Percentiles rank a stretch among this genome's conserved stretches.
Conservation (phyloP, 768 basidiomycete genomes). For the Lactarius trivialis region DNA sequence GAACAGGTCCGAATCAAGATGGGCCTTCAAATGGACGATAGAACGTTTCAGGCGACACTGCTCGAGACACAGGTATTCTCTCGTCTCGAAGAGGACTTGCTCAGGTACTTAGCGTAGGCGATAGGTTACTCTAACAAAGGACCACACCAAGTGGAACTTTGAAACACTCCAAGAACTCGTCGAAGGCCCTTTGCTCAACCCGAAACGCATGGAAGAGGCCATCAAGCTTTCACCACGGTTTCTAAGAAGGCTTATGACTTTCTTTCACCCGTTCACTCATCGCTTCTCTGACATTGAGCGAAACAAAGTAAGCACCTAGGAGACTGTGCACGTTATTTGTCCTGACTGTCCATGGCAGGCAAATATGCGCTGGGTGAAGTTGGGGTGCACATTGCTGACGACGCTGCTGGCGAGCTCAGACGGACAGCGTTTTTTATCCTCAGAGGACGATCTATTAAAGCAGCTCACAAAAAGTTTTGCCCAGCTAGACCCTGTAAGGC, state of each 20-base stretch:
- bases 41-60: constrained; percentile 75
- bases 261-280: constrained; percentile 87
- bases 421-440: constrained; percentile 70
- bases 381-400: constrained; percentile 77
- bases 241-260: constrained; percentile 82
- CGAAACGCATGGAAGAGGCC: constrained; percentile 90
- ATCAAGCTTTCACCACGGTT: constrained; percentile 85
- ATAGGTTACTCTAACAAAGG: constrained; percentile 84
- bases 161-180: constrained; percentile 83
- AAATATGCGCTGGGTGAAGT: constrained; percentile 76
- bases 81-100: background rate
- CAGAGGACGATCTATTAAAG: constrained; percentile 77
- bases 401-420: constrained; percentile 80
- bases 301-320: constrained; percentile 42
- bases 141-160: constrained; percentile 88
- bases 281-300: constrained; percentile 80
- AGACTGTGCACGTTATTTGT: background rate
- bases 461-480: constrained; percentile 85
- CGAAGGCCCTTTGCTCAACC: constrained; percentile 87
- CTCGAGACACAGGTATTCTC: constrained; percentile 73
- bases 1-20: constrained; percentile 86
- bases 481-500: constrained; percentile 83
- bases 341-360: constrained; percentile 36
- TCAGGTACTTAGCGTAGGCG: background rate
- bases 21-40: constrained; percentile 94